Percentiles rank a stretch among this genome's conserved stretches.
These are phyloP conservation scores for Polygonum aviculare DNA, from an alignment of 148 eudicot genomes.

Conservation along the genomic window DNA sequence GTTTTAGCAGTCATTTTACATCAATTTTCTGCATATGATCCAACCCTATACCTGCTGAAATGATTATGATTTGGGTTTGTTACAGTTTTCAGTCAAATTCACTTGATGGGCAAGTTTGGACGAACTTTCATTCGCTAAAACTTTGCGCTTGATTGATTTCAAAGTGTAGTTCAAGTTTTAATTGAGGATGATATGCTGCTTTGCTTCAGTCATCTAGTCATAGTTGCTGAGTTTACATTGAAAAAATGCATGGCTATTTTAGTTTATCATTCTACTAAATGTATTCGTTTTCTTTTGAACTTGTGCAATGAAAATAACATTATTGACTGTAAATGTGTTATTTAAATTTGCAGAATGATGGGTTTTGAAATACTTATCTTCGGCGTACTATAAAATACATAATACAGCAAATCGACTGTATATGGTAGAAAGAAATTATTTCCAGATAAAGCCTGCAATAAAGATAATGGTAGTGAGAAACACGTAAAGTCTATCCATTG, in stretches of 20 bases:
- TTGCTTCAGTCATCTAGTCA: background rate
- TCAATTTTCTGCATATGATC: background rate
- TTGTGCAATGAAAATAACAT: background rate
- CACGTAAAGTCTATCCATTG: background rate
- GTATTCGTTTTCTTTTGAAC: background rate
- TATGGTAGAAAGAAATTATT: conserved; percentile 3
- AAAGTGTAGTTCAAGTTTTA: background rate
- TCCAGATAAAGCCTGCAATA: conserved; percentile 1
- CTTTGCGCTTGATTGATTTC: background rate
- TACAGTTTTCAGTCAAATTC: background rate
- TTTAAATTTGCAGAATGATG: background rate
- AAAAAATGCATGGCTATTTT: background rate
- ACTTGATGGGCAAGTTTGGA: background rate
- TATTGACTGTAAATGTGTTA: background rate
- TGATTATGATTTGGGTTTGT: background rate
- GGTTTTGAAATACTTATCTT: background rate
- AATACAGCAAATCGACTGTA: background rate
- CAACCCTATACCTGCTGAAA: background rate
- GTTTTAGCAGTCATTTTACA: background rate
- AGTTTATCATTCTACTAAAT: background rate
- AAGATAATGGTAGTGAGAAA: conserved; percentile 1
- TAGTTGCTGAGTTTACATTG: background rate
- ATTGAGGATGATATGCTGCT: background rate
- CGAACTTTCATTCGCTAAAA: background rate
- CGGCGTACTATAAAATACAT: background rate